Conservation (phyloP, 768 basidiomycete genomes). For the Termitomyces sp. region DNA sequence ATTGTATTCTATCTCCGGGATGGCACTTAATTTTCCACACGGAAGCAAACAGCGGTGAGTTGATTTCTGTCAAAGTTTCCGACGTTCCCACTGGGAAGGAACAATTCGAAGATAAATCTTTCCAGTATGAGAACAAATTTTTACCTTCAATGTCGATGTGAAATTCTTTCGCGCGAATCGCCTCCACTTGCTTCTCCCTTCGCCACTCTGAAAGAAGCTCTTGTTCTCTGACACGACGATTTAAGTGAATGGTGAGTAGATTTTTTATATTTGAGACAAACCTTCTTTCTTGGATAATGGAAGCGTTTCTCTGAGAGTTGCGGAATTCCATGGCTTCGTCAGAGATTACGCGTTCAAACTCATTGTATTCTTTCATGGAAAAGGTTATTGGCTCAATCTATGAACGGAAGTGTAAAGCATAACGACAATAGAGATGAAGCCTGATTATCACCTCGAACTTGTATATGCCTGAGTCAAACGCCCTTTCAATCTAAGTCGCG, state of each 20-base stretch:
- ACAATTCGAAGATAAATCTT: neutral
- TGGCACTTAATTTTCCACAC: conserved; percentile 46
- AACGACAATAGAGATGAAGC: neutral
- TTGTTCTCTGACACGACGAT: conserved; percentile 27
- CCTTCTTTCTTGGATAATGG: conserved; percentile 34
- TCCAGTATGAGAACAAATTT: neutral
- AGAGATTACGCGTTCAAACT: conserved; percentile 33
- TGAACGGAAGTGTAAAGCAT: conserved; percentile 30
- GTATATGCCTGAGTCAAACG: conserved; percentile 50
- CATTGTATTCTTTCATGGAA: conserved; percentile 44
- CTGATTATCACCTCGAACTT: conserved; percentile 35
- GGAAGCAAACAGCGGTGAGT: conserved; percentile 35
- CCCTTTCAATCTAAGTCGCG: conserved; percentile 37
- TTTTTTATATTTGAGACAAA: conserved; percentile 13
- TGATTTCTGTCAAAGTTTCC: conserved; percentile 10
- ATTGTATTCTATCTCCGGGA: conserved; percentile 34
- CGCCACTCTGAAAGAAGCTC: conserved; percentile 40
- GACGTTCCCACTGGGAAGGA: neutral
- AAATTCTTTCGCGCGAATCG: neutral
- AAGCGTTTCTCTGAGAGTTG: conserved; percentile 29
- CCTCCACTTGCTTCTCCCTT: conserved; percentile 13
- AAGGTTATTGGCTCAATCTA: conserved; percentile 47
- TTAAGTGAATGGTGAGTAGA: neutral
- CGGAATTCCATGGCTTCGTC: conserved; percentile 38
- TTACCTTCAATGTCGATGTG: neutral